Evolutionary conservation across 495 filamentous ascomycete genomes (phyloP), one percentile per base, ranked within the genome.

Genomic region (Penicillium psychrofluorescens): DNA sequence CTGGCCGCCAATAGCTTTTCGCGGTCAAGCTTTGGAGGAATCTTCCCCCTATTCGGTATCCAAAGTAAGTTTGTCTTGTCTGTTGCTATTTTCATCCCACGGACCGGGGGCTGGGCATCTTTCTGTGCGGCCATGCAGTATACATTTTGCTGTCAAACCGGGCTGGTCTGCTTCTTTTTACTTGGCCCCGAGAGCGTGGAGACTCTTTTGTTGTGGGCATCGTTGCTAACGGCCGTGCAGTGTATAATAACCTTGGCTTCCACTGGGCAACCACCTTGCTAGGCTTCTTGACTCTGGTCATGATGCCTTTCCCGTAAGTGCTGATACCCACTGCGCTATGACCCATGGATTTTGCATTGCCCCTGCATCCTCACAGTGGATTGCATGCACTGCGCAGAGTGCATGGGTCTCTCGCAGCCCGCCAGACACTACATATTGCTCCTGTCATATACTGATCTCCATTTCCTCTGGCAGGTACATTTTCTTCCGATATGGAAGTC

Each of bases 1-100:
- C 68, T 96, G 49, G 89, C 91, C 28, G 88, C 89, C 29, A 98
- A 98, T 62, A 84, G 79, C 40, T 88, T 95, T 63, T 76, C 84
- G 37, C 76, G 92, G 43, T 87, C 84, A 44, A 75, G 65, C 46
- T 96, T 96, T 71, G 91, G 83, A 46, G 90, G 88, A 57, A 80
- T 80, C 52, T 90, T 83, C 50, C 75, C 83, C 16, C 62, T 87
- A 16, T 87, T 88, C 62, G 80, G 80, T 9, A 74, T 80, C 6
- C 80, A 84, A 55, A 80, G 79, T 84, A 70, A 68, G 80, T 71
- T 41, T 47, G 46, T 29, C 8, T 22, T 37, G 29, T 28, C 35
- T 16, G 34, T 10, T 33, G 29, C 35, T 43, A 16, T 46, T 35
- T 47, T 14, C 33, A 40, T 41, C 5, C 34, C 35, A 28, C 38